phyloP scores from a whole-genome alignment of 1,284 basidiomycete species.

The Boletus coffeatus region DNA sequence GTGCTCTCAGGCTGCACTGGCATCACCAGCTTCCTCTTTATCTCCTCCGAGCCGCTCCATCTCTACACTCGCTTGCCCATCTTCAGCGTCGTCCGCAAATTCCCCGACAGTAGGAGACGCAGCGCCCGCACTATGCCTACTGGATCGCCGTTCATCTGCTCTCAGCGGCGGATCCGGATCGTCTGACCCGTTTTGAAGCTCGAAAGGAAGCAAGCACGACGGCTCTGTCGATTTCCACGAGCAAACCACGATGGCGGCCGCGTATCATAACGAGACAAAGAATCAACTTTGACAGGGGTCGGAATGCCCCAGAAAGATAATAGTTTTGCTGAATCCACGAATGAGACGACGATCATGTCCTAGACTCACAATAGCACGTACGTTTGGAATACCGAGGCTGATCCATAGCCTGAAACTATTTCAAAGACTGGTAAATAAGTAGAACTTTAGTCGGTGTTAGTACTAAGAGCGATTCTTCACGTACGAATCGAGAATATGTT shows the following conservation, averaged over 20 bases:
- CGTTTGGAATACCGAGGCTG: constrained; percentile 64
- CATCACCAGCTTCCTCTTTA: neutral
- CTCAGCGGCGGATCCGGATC: constrained; percentile 4
- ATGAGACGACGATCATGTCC: neutral
- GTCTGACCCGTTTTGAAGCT: constrained; percentile 35
- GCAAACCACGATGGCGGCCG: constrained; percentile 86
- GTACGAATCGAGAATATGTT: constrained; percentile 71
- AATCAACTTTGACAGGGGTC: constrained; percentile 83
- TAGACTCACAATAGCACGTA: constrained; percentile 23
- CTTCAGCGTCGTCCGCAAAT: neutral
- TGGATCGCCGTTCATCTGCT: constrained; percentile 2
- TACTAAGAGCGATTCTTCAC: constrained; percentile 23
- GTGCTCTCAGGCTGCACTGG: neutral
- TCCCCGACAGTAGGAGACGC: neutral
- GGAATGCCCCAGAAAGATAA: constrained; percentile 77
- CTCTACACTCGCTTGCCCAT: neutral
- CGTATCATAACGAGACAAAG: constrained; percentile 87
- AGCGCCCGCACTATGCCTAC: neutral
- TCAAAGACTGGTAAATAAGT: constrained; percentile 61
- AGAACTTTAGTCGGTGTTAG: neutral
- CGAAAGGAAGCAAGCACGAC: constrained; percentile 59
- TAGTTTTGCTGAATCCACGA: constrained; percentile 51
- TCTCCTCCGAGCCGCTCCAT: neutral
- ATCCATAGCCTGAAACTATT: constrained; percentile 88
- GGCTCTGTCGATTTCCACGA: constrained; percentile 86